These are phyloP conservation scores for Cyberlindnera amylophila DNA, from an alignment of 805 yeast species.

Conservation along the genomic window DNA sequence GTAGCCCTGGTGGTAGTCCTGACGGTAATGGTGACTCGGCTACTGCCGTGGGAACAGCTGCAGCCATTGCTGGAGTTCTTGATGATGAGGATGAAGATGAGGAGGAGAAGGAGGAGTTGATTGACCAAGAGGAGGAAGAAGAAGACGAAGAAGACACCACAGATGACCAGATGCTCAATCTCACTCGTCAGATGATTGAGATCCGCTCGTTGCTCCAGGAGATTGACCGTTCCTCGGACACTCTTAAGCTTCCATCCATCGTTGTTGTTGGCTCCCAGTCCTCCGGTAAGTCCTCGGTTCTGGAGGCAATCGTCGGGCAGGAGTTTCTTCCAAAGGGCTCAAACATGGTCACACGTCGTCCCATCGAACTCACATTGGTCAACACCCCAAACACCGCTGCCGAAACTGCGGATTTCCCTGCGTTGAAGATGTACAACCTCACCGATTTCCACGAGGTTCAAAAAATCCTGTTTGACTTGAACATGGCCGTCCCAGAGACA, in stretches of 20 bases:
- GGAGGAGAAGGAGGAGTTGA: slow-evolving; percentile 37
- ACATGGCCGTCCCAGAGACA: slow-evolving; percentile 83
- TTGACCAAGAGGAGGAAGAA: slow-evolving; percentile 43
- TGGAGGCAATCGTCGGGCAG: slow-evolving; percentile 96
- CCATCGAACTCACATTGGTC: slow-evolving; percentile 89
- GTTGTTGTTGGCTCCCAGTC: slow-evolving; percentile 98
- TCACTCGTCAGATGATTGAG: slow-evolving; percentile 96
- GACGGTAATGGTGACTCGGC: slow-evolving; percentile 36
- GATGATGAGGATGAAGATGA: slow-evolving; percentile 42
- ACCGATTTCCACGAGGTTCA: slow-evolving; percentile 90
- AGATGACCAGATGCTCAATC: slow-evolving; percentile 76
- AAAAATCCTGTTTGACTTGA: slow-evolving; percentile 78
- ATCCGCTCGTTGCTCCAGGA: slow-evolving; percentile 74
- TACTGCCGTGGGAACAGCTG: slow-evolving; percentile 57
- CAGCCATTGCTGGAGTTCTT: slow-evolving; percentile 44
- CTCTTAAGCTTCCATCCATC: slow-evolving; percentile 84
- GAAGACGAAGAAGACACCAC: slow-evolving; percentile 57
- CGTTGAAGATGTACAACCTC: slow-evolving; percentile 72
- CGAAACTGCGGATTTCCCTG: slow-evolving; percentile 91
- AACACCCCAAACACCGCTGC: slow-evolving; percentile 80
- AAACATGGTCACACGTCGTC: slow-evolving; percentile 97
- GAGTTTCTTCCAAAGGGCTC: slow-evolving; percentile 96
- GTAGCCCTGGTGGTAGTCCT: slow-evolving; percentile 16
- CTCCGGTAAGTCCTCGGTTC: slow-evolving; percentile 93
- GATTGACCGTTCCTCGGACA: slow-evolving; percentile 68